Conservation (phyloP, 495 filamentous ascomycete species). For the Xylaria flabelliformis region DNA sequence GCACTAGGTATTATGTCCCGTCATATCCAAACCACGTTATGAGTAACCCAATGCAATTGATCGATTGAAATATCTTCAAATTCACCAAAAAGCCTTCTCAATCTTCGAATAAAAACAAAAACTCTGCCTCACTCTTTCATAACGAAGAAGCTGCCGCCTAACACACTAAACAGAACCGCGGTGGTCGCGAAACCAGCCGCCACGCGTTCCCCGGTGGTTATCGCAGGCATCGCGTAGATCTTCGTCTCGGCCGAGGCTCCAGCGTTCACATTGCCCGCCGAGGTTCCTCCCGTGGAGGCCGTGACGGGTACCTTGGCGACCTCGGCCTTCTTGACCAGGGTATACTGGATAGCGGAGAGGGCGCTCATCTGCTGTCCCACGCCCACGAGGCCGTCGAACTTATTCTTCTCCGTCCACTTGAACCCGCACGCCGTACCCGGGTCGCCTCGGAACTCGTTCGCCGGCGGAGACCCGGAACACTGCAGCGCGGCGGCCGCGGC, state of each 20-base stretch:
- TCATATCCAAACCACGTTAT: slow-evolving; percentile 4
- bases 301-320: slow-evolving; percentile 58
- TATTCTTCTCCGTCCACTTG: slow-evolving; percentile 51
- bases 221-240: slow-evolving; percentile 39
- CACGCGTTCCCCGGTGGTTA: slow-evolving; percentile 64
- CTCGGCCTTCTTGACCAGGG: slow-evolving; percentile 53
- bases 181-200: slow-evolving; percentile 71
- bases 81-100: neutral
- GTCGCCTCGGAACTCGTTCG: slow-evolving; percentile 55
- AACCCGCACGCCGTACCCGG: slow-evolving; percentile 59
- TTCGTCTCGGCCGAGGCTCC: slow-evolving; percentile 47
- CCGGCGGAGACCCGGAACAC: slow-evolving; percentile 63
- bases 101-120: neutral
- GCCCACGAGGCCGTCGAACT: slow-evolving; percentile 53
- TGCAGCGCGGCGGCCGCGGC: slow-evolving; percentile 66
- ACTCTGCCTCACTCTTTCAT: slow-evolving; percentile 37
- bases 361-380: slow-evolving; percentile 78
- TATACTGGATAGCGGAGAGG: slow-evolving; percentile 70
- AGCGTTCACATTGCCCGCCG: slow-evolving; percentile 64
- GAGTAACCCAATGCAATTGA: neutral
- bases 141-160: slow-evolving; percentile 55
- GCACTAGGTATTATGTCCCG: slow-evolving; percentile 1
- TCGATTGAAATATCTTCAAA: neutral
- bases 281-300: slow-evolving; percentile 66
- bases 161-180: slow-evolving; percentile 60